phyloP scores from a whole-genome alignment of 768 basidiomycete species.

The Leccinum rimulosum region DNA sequence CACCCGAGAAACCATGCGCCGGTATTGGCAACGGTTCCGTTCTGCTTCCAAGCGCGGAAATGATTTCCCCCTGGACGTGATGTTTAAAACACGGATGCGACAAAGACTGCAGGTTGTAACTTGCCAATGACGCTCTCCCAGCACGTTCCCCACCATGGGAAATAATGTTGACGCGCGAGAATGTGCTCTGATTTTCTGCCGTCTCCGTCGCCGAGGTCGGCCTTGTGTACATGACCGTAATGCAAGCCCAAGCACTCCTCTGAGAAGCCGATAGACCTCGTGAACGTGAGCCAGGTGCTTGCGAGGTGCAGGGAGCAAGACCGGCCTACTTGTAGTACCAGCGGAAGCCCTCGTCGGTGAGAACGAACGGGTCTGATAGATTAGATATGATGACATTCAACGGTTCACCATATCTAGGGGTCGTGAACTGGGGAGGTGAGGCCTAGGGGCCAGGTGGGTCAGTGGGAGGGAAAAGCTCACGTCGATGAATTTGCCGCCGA shows the following conservation, averaged over 20 bases:
- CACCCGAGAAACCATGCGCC: conserved; percentile 87
- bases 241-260: conserved; percentile 82
- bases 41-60: conserved; percentile 88
- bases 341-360: conserved; percentile 70
- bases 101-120: conserved; percentile 1
- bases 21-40: conserved; percentile 66
- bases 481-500: conserved; percentile 75
- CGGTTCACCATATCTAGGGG: conserved; percentile 68
- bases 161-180: conserved; percentile 76
- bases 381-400: conserved; percentile 82
- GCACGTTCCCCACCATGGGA: conserved; percentile 79
- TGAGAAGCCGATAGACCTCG: conserved; percentile 77
- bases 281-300: neutral
- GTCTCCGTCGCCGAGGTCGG: conserved; percentile 82
- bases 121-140: conserved; percentile 79
- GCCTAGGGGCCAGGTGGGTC: neutral
- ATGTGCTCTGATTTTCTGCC: conserved; percentile 65
- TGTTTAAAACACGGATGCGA: conserved; percentile 2
- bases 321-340: conserved; percentile 59
- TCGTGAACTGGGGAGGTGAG: conserved; percentile 53
- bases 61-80: conserved; percentile 69
- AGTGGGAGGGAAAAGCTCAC: conserved; percentile 40
- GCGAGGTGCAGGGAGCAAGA: neutral
- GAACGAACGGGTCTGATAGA: conserved; percentile 73
- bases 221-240: conserved; percentile 70